A percentile compares a stretch with the other conserved stretches of the same genome.
Evolutionary conservation across 2,329 filamentous ascomycete species (phyloP).

Genomic region (Diatrype stigma): DNA sequence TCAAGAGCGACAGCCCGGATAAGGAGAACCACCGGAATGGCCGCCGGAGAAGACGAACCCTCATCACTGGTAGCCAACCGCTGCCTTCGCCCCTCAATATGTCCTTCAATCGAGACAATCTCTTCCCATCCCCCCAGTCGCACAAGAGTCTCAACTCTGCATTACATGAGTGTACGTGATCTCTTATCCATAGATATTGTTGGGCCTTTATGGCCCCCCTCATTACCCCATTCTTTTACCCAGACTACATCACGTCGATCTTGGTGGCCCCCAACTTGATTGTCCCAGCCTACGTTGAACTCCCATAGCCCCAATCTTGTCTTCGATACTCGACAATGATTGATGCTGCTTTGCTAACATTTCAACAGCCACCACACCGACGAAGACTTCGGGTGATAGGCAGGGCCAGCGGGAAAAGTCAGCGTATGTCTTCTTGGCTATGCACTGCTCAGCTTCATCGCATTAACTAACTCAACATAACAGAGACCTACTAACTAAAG

Average conservation of each 20-base stretch:
- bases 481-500: constrained; percentile 84
- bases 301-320: background rate
- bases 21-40: constrained; percentile 93
- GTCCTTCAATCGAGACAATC: constrained; percentile 76
- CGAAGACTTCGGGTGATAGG: constrained; percentile 54
- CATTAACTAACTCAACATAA: constrained; percentile 4
- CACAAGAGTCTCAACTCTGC: constrained; percentile 80
- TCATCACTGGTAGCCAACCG: constrained; percentile 96
- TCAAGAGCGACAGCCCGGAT: constrained; percentile 70
- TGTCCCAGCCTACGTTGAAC: background rate
- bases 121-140: constrained; percentile 59
- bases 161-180: constrained; percentile 67
- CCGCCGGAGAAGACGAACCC: constrained; percentile 78
- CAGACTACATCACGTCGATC: background rate
- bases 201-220: background rate
- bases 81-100: constrained; percentile 92
- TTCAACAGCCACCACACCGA: constrained; percentile 32
- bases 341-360: constrained; percentile 23
- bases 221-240: no score
- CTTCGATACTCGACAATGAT: background rate
- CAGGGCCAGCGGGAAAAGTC: constrained; percentile 90
- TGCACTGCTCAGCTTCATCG: background rate
- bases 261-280: background rate
- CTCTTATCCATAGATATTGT: background rate
- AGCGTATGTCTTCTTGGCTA: constrained; percentile 59